Conservation (phyloP, 2,329 filamentous ascomycete genomes). For the Xylariales sp. region DNA sequence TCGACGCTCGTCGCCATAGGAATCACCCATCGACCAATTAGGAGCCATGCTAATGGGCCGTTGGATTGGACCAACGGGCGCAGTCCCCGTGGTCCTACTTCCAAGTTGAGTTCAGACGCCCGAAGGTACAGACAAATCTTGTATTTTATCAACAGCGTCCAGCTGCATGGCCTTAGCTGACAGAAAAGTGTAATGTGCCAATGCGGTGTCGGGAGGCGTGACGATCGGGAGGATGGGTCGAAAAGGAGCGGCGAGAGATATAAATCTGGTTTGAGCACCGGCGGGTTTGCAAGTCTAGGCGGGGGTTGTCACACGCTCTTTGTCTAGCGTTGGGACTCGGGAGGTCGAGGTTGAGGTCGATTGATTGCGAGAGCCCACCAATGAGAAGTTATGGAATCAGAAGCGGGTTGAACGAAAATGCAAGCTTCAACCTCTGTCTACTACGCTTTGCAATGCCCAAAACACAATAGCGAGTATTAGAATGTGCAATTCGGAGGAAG, state of each 20-base stretch:
- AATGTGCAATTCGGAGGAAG: not conserved
- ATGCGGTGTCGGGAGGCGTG: not conserved
- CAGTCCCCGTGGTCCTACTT: not conserved
- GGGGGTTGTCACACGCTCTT: not conserved
- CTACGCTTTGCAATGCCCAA: not conserved
- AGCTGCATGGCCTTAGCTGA: conserved; percentile 39
- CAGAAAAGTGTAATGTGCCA: not conserved
- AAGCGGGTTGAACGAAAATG: not conserved
- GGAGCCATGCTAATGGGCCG: conserved; percentile 27
- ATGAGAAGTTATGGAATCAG: not conserved
- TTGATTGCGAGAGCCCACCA: not conserved
- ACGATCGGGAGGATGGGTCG: not conserved
- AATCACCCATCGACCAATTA: conserved; percentile 26
- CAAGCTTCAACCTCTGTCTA: not conserved
- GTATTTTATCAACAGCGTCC: conserved; percentile 33
- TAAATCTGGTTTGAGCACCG: not conserved
- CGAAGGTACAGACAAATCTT: conserved; percentile 34
- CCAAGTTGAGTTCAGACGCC: conserved; percentile 20
- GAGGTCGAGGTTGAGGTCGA: conserved; percentile 2
- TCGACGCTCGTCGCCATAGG: conserved; percentile 39
- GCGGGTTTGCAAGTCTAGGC: not conserved
- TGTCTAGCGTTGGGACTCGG: not conserved
- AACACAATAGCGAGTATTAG: not conserved
- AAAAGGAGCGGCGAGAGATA: conserved; percentile 2
- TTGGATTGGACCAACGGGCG: conserved; percentile 4